Evolutionary conservation across 306 rosid species (phyloP), one percentile per base, ranked within the genome.

Genomic region (Fagus crenata): DNA sequence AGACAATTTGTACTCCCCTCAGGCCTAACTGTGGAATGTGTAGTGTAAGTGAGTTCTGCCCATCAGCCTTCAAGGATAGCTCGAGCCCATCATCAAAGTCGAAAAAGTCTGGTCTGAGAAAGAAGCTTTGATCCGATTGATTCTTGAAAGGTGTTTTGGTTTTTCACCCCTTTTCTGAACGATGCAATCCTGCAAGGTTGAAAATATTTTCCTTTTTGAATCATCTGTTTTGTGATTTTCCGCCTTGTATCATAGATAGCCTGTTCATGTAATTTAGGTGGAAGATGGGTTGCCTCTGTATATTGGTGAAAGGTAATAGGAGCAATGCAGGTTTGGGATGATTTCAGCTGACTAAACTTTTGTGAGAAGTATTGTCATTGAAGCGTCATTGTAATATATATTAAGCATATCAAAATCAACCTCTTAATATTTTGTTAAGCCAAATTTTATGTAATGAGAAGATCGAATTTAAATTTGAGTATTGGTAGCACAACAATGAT

Each of bases 1-100:
- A 92, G 78, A 84, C 92, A 4, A 75, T 92, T 37, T 94, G 98
- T 77, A 90, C 93, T 39, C 92, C 98, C 7, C 87, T 88, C 61
- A 61, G 97, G 78, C 97, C 98, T 74, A 85, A 67, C 33, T 94
- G 98, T 43, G 90, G 86, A 68, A 82, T 75, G 55, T 94, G 98
- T 69, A 59, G 76, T 75, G 82, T 94, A 37, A 88, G 79, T 42
- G 81, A 78, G 71, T 78, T 86, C 59, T 94, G 98, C 73, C 97
- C 97, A 7, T 90, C 98, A 1, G 94, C 97, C 0, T 89, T 86
- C 88, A 89, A 81, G 65, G 96, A 89, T 69, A 55, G 85, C 60
- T 81, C 87, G 0, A 87, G 79, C 69, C 77, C 91, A 22, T 65
- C 78, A 53, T 83, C 90, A 69, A 90, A 88, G 69, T 77, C 84